Evolutionary conservation across 371 early-diverging fungal species (phyloP), one percentile per base, ranked within the genome.

Genomic region (Lichtheimia ornata): DNA sequence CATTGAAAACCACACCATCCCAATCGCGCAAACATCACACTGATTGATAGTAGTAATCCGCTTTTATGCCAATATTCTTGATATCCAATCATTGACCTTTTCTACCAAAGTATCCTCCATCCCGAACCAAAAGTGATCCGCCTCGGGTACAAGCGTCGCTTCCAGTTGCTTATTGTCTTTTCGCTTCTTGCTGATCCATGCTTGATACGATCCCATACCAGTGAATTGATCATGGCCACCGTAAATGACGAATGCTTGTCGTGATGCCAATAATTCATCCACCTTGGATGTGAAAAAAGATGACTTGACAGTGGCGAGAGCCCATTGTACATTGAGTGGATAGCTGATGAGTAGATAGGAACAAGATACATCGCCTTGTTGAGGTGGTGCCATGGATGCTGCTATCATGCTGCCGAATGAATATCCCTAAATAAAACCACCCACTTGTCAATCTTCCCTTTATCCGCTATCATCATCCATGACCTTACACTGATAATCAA

Each of bases 401-500:
- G 81, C 81, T 49, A 80, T 67, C 77, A 80, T 77, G n/a, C 70
- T 70, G 4, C 81, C 81, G 64, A 70, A 80, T 0, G 81, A 80
- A 42, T 80, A 80, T 1, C 81, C 81, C 79, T 78, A 59, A 2
- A 45, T 5, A n/a, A 44, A 27, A 58, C 49, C 11, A 28, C 59
- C 2, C 18, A 22, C 22, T 22, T 22, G 22, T 22, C 40, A 15
- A 17, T 3, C 5, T 7, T 20, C 35, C 35, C 45, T 30, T 41
- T 27, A 12, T 6, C 13, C 18, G 22, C 22, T 22, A 22, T 30
- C 53, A 6, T 13, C 6, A 11, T 25, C 15, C 4, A 52, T 22
- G 9, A 7, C 18, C 62, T 61, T 66, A 70, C 70, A 53, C 67
- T 64, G 22, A 71, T 28, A n/a, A 67, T 42, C 6, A 71, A 22